Evolutionary conservation across 169 alveolate genomes (phyloP), one percentile per base, ranked within the genome.

Genomic region (Plasmodium adleri): DNA sequence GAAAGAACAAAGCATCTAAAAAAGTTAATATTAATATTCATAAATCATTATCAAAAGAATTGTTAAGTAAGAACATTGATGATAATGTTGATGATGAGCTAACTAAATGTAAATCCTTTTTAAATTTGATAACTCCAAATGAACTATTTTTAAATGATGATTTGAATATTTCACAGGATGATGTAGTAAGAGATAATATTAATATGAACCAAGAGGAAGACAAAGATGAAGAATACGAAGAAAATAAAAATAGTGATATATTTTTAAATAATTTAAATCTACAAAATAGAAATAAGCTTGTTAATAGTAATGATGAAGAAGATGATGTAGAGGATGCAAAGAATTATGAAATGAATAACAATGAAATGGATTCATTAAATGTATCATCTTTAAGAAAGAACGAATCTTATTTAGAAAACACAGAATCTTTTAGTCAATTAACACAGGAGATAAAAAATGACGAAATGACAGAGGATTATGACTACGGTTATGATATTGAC

Each of bases 21-120:
- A 28, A 78, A 5, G 89, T 45, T 3, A 70, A 43, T 28, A 78
- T 78, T 50, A 28, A 52, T 22, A 67, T 9, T 66, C 89, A 59
- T 66, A 32, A 22, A 12, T 8, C 47, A 15, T 39, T 49, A 54
- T 56, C 78, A 10, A 70, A 71, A 32, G 71, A 32, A 49, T 64
- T 2, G 28, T 32, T 24, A 24, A 56, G 54, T 28, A 64, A 63
- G 62, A 8, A 39, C 8, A 78, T 10, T 22, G 45, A 12, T 43
- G 50, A 66, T 52, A 52, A 63, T 47, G 24, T 43, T 32, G 64
- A 32, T 26, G 67, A 59, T 15, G 24, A 39, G 1, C 10, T 56
- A 56, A 56, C 17, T 6, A 13, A 56, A 22, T 78, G 89, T 54
- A 70, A 49, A 50, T 13, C 17, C 10, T 78, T 78, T 66, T 78